Conservation (phyloP, 2,329 filamentous ascomycete genomes). For the Stemphylium beticola region DNA sequence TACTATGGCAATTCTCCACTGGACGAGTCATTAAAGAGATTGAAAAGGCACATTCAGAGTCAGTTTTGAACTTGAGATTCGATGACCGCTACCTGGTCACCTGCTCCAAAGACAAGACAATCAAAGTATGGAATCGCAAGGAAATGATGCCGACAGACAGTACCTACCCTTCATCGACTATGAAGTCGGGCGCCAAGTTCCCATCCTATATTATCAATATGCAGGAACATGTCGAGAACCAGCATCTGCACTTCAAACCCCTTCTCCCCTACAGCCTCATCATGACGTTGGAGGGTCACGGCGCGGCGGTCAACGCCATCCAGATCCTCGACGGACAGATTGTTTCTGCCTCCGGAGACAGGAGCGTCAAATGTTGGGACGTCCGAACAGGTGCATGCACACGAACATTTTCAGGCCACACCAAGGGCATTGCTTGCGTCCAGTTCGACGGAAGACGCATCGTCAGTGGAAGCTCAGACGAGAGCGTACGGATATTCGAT, state of each 20-base stretch:
- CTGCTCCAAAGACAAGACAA: conserved; percentile 95
- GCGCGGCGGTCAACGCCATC: conserved; percentile 93
- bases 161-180: conserved; percentile 49
- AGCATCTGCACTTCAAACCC: conserved; percentile 58
- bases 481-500: conserved; percentile 95
- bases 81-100: conserved; percentile 91
- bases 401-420: conserved; percentile 82
- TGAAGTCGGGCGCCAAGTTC: conserved; percentile 53
- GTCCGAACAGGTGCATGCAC: conserved; percentile 78
- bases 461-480: conserved; percentile 94
- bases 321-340: conserved; percentile 86
- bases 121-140: conserved; percentile 92
- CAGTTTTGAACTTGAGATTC: conserved; percentile 91
- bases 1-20: conserved; percentile 92
- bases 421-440: conserved; percentile 95
- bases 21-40: conserved; percentile 81
- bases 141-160: conserved; percentile 49
- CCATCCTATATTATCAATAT: conserved; percentile 63
- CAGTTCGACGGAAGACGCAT: conserved; percentile 94
- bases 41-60: conserved; percentile 80
- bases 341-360: conserved; percentile 93
- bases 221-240: conserved; percentile 42
- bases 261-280: conserved; percentile 76
- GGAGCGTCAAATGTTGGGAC: conserved; percentile 93
- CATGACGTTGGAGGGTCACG: conserved; percentile 80